Evolutionary conservation across 257 asterid species (phyloP).

Genomic region (Cruciata laevipes): DNA sequence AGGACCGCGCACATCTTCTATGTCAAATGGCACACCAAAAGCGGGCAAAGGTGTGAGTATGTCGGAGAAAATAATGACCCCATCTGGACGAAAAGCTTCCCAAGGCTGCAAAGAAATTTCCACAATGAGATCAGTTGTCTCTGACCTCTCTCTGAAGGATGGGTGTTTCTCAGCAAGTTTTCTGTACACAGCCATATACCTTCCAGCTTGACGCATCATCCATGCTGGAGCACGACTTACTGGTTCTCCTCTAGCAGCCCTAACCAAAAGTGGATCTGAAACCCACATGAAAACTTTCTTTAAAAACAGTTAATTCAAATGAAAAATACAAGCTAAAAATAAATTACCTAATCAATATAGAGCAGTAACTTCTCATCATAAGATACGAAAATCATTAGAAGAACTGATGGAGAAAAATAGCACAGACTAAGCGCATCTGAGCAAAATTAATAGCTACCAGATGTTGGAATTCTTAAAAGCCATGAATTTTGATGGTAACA

Average conservation of each 20-base stretch:
- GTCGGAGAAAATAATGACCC: conserved; percentile 93
- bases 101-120: conserved; percentile 76
- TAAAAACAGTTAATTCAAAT: neutral
- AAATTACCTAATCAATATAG: neutral
- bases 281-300: neutral
- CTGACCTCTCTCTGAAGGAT: conserved; percentile 96
- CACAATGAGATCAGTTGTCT: conserved; percentile 98
- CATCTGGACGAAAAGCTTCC: conserved; percentile 93
- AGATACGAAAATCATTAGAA: too few relatives aligned
- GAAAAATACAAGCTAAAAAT: neutral
- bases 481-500: too few relatives aligned
- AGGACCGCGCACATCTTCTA: conserved; percentile 84
- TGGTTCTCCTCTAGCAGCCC: conserved; percentile 82
- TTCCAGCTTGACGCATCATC: conserved; percentile 99
- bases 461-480: too few relatives aligned
- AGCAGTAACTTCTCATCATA: neutral
- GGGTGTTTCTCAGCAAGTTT: conserved; percentile 95
- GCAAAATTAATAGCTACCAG: too few relatives aligned
- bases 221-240: conserved; percentile 93
- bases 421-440: too few relatives aligned
- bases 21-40: conserved; percentile 94
- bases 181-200: conserved; percentile 87
- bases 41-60: conserved; percentile 96
- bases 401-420: too few relatives aligned
- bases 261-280: conserved; percentile 76